A percentile compares a stretch with the other conserved stretches of the same genome.
phyloP scores from a whole-genome alignment of 2,329 filamentous ascomycete species.

The Purpureocillium lavendulum region DNA sequence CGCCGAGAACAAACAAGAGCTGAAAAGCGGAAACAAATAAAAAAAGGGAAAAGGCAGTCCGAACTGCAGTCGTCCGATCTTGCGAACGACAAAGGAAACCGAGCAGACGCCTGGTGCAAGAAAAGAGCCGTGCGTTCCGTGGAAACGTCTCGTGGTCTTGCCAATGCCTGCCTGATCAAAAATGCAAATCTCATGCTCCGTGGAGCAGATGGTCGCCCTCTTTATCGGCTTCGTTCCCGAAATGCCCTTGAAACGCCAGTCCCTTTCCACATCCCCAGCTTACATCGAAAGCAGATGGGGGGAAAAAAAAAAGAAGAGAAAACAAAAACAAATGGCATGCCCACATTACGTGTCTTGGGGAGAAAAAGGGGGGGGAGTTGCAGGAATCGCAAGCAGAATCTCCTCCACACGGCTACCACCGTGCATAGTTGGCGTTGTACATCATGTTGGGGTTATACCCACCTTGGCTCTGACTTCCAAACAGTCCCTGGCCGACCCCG shows the following conservation, averaged over 20 bases:
- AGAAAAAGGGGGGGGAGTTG: no score
- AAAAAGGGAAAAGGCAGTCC: conserved; percentile 7
- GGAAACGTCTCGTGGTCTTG: conserved; percentile 10
- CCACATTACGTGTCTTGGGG: no score
- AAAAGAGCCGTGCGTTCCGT: background rate
- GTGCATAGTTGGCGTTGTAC: conserved; percentile 63
- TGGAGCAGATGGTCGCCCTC: conserved; percentile 14
- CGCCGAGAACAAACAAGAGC: conserved; percentile 7
- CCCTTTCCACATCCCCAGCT: conserved; percentile 2
- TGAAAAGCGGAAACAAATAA: conserved; percentile 6
- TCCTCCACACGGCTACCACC: conserved; percentile 45
- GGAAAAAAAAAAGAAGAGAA: no score
- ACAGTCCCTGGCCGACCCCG: conserved; percentile 82
- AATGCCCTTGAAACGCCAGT: conserved; percentile 20
- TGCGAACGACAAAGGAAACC: conserved; percentile 10
- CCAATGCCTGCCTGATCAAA: conserved; percentile 21
- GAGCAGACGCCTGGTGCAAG: conserved; percentile 22
- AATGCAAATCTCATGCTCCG: conserved; percentile 20
- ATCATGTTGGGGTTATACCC: conserved; percentile 86
- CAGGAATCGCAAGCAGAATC: conserved; percentile 14
- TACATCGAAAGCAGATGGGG: conserved; percentile 8
- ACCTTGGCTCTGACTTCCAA: conserved; percentile 85
- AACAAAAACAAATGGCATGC: conserved; percentile 11
- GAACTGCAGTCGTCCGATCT: conserved; percentile 7
- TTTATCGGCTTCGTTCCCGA: conserved; percentile 9